Percentiles rank a stretch among this genome's conserved stretches.
Conservation (phyloP, 139 green algal species). For the Chlorella sp. region DNA sequence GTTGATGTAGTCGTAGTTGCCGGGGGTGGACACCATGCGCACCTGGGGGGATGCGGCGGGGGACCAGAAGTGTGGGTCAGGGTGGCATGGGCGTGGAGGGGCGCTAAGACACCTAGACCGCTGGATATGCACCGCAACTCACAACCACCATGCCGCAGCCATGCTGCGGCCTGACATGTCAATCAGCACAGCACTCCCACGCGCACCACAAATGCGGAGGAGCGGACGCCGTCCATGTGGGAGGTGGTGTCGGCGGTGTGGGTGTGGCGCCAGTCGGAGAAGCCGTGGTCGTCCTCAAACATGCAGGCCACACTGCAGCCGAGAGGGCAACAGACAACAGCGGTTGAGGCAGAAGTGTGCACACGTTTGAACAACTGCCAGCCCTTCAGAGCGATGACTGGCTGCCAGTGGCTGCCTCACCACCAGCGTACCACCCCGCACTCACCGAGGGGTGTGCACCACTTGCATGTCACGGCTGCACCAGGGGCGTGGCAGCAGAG, state of each 20-base stretch:
- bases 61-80: too few relatives aligned
- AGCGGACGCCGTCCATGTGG: constrained; percentile 35
- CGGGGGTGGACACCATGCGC: constrained; percentile 39
- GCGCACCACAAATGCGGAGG: constrained; percentile 32
- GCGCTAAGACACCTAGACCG: too few relatives aligned
- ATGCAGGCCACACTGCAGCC: constrained; percentile 20
- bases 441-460: constrained; percentile 2
- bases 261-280: constrained; percentile 10
- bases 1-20: constrained; percentile 51
- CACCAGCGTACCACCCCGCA: not conserved
- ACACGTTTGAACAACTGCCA: too few relatives aligned
- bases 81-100: too few relatives aligned
- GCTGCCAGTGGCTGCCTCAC: not conserved
- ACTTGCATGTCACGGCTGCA: not conserved
- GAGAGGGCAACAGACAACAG: too few relatives aligned
- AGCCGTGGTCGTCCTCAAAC: constrained; percentile 25
- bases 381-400: too few relatives aligned
- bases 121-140: too few relatives aligned
- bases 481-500: too few relatives aligned
- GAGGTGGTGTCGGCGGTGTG: not conserved
- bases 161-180: too few relatives aligned
- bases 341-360: too few relatives aligned
- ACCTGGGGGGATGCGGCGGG: not conserved
- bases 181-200: too few relatives aligned
- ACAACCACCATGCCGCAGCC: too few relatives aligned